Evolutionary conservation across 108 stramenopile species (phyloP), one percentile per base, ranked within the genome.

Genomic region (Cyclotella distinguenda): DNA sequence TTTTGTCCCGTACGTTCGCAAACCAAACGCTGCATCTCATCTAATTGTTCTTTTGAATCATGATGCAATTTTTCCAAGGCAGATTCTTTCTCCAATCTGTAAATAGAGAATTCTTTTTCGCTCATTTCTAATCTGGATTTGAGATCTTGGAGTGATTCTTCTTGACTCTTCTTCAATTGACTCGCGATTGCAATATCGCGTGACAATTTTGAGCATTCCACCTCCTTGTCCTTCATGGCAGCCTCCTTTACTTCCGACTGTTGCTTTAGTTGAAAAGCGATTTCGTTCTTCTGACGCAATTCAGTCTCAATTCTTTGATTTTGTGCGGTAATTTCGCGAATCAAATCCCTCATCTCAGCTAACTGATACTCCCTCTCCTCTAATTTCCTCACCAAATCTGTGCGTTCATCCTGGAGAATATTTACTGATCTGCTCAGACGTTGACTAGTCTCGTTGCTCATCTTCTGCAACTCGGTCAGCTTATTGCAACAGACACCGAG

Each of bases 351-450:
- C 27, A 47, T 44, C 27, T 64, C 56, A 25, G 64, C 56, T n/a
- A 73, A 28, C 42, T 50, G 25, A 58, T 19, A 28, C 44, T 60
- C 55, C 19, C 34, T 59, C 18, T 73, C 72, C 32, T 64, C 72
- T n/a, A 30, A 46, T 6, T 36, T 57, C 7, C 48, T 32, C 16
- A 64, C 63, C 34, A 73, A 19, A 32, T 38, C 56, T 4, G 72
- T 56, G 31, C 72, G 55, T 45, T 76, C 74, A 18, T 64, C 61
- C 25, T 76, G 74, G 40, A 76, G 19, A 22, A 40, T 23, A 42
- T 68, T 68, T 3, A 76, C 68, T 7, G 74, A 21, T 48, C 60
- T 76, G 22, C 66, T 76, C 67, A 68, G 40, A 43, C 51, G 58
- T 28, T 76, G 60, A 45, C 21, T 47, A 19, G 67, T 76, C 60